Evolutionary conservation across 108 stramenopile genomes (phyloP).

Genomic region (Cyclotella kingstonii): DNA sequence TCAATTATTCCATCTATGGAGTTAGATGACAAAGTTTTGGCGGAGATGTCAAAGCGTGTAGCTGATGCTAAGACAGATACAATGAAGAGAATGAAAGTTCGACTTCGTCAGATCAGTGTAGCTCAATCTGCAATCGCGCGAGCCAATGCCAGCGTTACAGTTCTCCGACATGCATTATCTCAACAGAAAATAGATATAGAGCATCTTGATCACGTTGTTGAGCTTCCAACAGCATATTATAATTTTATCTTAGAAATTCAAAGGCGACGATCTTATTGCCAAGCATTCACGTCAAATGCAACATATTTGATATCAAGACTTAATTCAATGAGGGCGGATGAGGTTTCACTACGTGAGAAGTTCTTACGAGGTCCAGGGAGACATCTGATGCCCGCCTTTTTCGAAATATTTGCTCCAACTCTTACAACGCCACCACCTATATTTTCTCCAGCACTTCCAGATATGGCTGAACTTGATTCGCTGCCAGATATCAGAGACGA

Average conservation of each 20-base stretch:
- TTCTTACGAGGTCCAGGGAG: slow-evolving; percentile 77
- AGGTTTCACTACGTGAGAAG: slow-evolving; percentile 74
- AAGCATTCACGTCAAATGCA: slow-evolving; percentile 63
- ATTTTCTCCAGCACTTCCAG: slow-evolving; percentile 78
- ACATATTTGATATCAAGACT: slow-evolving; percentile 71
- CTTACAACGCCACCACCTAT: slow-evolving; percentile 79
- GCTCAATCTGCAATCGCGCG: slow-evolving; percentile 78
- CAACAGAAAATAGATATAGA: slow-evolving; percentile 73
- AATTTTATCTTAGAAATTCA: slow-evolving; percentile 68
- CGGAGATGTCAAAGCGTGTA: slow-evolving; percentile 60
- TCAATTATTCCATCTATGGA: slow-evolving; percentile 70
- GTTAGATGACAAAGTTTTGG: slow-evolving; percentile 54
- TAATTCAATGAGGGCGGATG: slow-evolving; percentile 72
- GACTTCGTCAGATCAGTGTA: slow-evolving; percentile 75
- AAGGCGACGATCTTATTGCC: slow-evolving; percentile 71
- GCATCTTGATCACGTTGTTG: slow-evolving; percentile 75
- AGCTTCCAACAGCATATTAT: slow-evolving; percentile 65
- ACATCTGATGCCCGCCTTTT: slow-evolving; percentile 85
- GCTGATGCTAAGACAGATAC: slow-evolving; percentile 69
- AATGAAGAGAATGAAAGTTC: slow-evolving; percentile 78
- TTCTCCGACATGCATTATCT: slow-evolving; percentile 62
- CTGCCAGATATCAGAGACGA: slow-evolving; percentile 65
- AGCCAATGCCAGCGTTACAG: slow-evolving; percentile 62
- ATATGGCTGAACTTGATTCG: slow-evolving; percentile 68
- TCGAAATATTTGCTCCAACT: slow-evolving; percentile 82